phyloP scores from a whole-genome alignment of 345 rosid genomes.

The Syzygium aromaticum region DNA sequence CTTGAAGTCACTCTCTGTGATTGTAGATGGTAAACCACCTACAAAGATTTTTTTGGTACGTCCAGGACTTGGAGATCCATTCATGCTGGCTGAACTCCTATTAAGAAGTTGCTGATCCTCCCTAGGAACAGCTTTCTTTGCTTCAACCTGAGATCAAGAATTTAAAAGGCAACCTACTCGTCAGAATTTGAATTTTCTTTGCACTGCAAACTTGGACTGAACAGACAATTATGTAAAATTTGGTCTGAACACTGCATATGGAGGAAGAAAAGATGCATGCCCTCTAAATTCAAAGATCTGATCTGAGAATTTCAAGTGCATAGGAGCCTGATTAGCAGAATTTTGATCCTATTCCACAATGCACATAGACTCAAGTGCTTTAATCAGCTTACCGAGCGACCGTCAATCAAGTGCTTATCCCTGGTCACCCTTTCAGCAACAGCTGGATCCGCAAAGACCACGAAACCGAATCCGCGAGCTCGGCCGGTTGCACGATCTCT shows the following conservation, averaged over 20 bases:
- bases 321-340: conserved; percentile 3
- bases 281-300: neutral
- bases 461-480: conserved; percentile 95
- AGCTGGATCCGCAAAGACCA: conserved; percentile 83
- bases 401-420: conserved; percentile 91
- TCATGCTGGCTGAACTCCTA: conserved; percentile 39
- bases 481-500: conserved; percentile 93
- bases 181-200: neutral
- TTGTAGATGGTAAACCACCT: conserved; percentile 78
- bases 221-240: neutral
- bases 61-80: conserved; percentile 50
- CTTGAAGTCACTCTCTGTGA: conserved; percentile 66
- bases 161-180: neutral
- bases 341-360: neutral
- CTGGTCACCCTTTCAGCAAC: conserved; percentile 87
- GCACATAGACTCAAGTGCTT: neutral
- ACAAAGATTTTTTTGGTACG: conserved; percentile 85
- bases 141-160: conserved; percentile 67
- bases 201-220: neutral
- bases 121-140: conserved; percentile 90
- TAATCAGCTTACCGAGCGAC: conserved; percentile 67
- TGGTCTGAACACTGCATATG: neutral
- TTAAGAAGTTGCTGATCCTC: conserved; percentile 74
- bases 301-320: neutral
- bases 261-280: neutral